Evolutionary conservation across 2,329 filamentous ascomycete genomes (phyloP).

Genomic region (Ilyonectria sp.): DNA sequence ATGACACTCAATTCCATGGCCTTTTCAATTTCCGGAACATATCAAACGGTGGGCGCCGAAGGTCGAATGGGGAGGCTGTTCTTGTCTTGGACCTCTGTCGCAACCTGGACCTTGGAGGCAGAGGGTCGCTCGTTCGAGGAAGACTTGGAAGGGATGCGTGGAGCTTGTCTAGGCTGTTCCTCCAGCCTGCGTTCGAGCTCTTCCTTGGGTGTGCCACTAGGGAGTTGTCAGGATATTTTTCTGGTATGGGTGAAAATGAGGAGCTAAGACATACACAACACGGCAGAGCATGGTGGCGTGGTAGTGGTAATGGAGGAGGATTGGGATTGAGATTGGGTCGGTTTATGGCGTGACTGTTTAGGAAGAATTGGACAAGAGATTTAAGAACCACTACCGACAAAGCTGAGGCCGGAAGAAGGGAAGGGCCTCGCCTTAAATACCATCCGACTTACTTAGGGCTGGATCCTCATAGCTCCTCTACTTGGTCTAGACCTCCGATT

Average conservation of each 20-base stretch:
- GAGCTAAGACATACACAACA: slow-evolving; percentile 25
- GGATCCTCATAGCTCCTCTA: background rate
- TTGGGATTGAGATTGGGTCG: background rate
- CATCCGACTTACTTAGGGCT: background rate
- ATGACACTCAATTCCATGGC: background rate
- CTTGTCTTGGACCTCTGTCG: slow-evolving; percentile 17
- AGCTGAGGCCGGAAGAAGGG: background rate
- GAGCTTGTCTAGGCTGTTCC: slow-evolving; percentile 21
- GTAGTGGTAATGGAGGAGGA: background rate
- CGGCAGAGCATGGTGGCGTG: slow-evolving; percentile 30
- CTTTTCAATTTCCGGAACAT: background rate
- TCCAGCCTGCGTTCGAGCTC: slow-evolving; percentile 30
- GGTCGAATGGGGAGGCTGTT: slow-evolving; percentile 10
- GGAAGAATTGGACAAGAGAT: background rate
- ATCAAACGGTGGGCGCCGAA: background rate
- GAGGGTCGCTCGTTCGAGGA: background rate
- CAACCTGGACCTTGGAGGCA: background rate
- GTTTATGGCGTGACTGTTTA: background rate
- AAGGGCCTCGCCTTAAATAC: background rate
- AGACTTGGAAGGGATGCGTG: slow-evolving; percentile 24
- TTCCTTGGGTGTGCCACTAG: slow-evolving; percentile 26
- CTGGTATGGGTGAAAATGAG: background rate
- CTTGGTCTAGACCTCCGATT: background rate
- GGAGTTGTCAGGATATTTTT: slow-evolving; percentile 1
- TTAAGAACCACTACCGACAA: background rate